phyloP scores from a whole-genome alignment of 768 basidiomycete species.

The Lactifluus piperatus region DNA sequence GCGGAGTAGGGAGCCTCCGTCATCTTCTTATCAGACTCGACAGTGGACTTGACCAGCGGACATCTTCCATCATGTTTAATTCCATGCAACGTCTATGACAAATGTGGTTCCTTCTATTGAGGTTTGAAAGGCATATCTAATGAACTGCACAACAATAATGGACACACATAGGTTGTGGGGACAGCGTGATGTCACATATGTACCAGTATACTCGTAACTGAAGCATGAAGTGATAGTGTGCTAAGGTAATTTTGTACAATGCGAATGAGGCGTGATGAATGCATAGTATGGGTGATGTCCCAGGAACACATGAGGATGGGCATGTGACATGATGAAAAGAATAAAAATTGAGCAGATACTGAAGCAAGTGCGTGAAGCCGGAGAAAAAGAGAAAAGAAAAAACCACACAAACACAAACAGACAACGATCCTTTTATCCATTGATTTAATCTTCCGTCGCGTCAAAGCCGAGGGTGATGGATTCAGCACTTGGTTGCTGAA shows the following conservation, averaged over 20 bases:
- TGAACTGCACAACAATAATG: slow-evolving; percentile 1
- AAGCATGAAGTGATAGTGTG: slow-evolving; percentile 12
- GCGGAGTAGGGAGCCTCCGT: slow-evolving; percentile 16
- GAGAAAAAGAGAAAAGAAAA: background rate
- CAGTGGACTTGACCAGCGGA: slow-evolving; percentile 5
- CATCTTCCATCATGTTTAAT: background rate
- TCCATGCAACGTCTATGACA: background rate
- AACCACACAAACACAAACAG: background rate
- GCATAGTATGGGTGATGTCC: slow-evolving; percentile 16
- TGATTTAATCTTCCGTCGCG: slow-evolving; percentile 37
- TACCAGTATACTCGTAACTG: slow-evolving; percentile 13
- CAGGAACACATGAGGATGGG: slow-evolving; percentile 5
- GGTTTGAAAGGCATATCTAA: slow-evolving; percentile 10
- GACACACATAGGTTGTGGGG: background rate
- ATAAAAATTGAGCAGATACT: slow-evolving; percentile 18
- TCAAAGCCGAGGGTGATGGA: slow-evolving; percentile 28
- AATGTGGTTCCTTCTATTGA: background rate
- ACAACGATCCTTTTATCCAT: background rate
- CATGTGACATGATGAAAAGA: slow-evolving; percentile 7
- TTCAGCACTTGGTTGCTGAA: slow-evolving; percentile 22
- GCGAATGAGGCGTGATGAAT: slow-evolving; percentile 10
- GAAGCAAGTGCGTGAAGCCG: slow-evolving; percentile 9
- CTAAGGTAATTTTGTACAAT: slow-evolving; percentile 19
- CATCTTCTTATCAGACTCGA: slow-evolving; percentile 20
- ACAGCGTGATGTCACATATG: background rate